phyloP scores from a whole-genome alignment of 257 asterid species.

The Echium plantagineum region DNA sequence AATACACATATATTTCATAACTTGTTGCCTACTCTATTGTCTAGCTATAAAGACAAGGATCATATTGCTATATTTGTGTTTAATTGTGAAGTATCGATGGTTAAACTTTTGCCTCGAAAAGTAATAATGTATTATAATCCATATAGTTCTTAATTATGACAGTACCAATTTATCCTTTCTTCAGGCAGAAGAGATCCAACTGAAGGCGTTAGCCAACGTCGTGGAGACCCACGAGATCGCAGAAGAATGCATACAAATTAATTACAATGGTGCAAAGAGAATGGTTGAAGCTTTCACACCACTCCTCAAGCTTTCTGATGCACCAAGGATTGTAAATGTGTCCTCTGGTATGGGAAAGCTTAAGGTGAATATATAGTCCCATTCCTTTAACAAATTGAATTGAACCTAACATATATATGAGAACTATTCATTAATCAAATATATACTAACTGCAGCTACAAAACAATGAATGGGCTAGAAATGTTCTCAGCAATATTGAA shows the following conservation, averaged over 20 bases:
- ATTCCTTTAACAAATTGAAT: neutral
- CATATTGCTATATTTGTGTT: no score
- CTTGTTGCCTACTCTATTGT: no score
- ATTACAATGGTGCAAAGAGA: constrained; percentile 52
- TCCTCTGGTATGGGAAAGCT: constrained; percentile 37
- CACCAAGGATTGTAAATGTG: constrained; percentile 48
- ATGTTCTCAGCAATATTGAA: constrained; percentile 22
- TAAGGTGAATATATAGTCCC: neutral
- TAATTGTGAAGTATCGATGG: no score
- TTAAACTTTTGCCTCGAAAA: no score
- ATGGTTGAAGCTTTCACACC: constrained; percentile 42
- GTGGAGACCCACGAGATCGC: constrained; percentile 26
- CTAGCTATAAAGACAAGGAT: no score
- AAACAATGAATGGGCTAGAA: constrained; percentile 37
- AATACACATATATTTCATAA: no score
- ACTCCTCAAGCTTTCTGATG: constrained; percentile 40
- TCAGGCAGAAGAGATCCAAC: constrained; percentile 17
- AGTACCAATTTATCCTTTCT: no score
- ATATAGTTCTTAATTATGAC: no score
- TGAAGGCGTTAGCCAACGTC: constrained; percentile 16
- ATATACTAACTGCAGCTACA: constrained; percentile 18
- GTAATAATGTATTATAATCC: no score
- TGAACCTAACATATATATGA: no score
- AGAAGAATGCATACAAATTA: constrained; percentile 29
- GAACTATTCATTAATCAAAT: no score